Base-by-base conservation (phyloP, 2,329 filamentous ascomycete species). In the Pseudocercospora macadamiae region DNA sequence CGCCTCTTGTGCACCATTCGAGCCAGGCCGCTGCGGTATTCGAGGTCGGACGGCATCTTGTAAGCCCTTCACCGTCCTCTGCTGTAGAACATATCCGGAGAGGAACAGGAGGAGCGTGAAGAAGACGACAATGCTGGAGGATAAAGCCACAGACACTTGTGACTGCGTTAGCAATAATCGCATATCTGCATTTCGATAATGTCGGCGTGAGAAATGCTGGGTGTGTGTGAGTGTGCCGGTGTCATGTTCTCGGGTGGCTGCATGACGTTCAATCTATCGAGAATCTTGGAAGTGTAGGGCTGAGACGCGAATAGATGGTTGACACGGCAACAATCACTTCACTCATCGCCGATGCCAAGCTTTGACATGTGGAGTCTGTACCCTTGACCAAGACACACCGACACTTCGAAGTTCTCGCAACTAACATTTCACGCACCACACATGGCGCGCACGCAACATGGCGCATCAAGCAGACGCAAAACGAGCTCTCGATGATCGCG, bases 41-140 rank as follows among this genome's bases (percentile, higher is more conserved):
- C 63, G 80, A 51, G 80, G 82, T 65, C 82, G 83, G 68, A 96
- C 88, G 16, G 89, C 89, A 56, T 82, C 79, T 68, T 93, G 89
- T 28, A 97, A 82, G 67, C 88, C 88, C 62, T 83, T 84, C 3
- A 96, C 85, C 0, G 91, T 95, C 68, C 91, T 86, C 75, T 97
- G 93, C 70, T 97, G 93, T 54, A 96, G 83, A 2, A 87, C 84
- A 74, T 96, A 96, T 69, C 93, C 93, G 52, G 90, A 91, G 28
- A 96, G 81, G 74, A 97, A 97, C 23, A 97, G 86, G 3, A 92
- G 84, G 34, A 87, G 75, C 2, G 92, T 96, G 75, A 91, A 96
- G 23, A 90, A 73, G 63, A 90, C 78, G 59, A 96, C 89, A 76
- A 61, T 83, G 36, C 77, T 73, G 7, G 84, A 83, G 25, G 89